Percentiles rank a stretch among this genome's conserved stretches.
Conservation (phyloP, 1,284 basidiomycete genomes). For the Bondarzewia mesenterica region DNA sequence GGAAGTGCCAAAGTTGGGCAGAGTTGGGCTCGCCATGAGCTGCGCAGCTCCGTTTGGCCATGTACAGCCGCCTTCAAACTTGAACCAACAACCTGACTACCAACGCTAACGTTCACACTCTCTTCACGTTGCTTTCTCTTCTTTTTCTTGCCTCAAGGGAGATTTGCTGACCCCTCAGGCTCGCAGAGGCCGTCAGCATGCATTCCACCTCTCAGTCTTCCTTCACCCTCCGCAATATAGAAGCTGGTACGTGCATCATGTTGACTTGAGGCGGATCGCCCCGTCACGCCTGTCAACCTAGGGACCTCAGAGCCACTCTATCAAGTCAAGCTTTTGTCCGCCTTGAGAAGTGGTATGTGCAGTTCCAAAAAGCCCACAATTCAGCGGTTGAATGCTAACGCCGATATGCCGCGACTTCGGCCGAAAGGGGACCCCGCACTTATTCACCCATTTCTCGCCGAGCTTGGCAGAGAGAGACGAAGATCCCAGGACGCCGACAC, state of each 20-base stretch:
- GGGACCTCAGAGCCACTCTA: slow-evolving; percentile 49
- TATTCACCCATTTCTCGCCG: slow-evolving; percentile 80
- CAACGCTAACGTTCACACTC: no score
- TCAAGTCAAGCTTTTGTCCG: slow-evolving; percentile 75
- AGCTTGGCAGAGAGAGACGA: slow-evolving; percentile 58
- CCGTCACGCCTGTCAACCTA: background rate
- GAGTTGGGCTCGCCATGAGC: no score
- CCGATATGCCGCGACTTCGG: background rate
- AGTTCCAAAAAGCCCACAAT: no score
- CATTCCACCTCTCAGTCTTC: background rate
- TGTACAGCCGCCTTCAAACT: no score
- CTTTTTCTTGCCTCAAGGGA: no score
- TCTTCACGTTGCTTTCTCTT: no score
- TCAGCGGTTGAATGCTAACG: no score
- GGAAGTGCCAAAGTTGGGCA: no score
- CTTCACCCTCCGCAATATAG: background rate
- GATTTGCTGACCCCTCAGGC: background rate
- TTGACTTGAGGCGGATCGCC: background rate
- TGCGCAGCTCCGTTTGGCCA: no score
- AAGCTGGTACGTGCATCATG: background rate
- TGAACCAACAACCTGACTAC: no score
- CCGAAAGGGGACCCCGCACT: slow-evolving; percentile 61
- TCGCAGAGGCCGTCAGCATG: background rate
- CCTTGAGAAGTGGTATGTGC: slow-evolving; percentile 54
- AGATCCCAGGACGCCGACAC: slow-evolving; percentile 36